phyloP scores from a whole-genome alignment of 2,329 filamentous ascomycete genomes.

The Trichothecium roseum region DNA sequence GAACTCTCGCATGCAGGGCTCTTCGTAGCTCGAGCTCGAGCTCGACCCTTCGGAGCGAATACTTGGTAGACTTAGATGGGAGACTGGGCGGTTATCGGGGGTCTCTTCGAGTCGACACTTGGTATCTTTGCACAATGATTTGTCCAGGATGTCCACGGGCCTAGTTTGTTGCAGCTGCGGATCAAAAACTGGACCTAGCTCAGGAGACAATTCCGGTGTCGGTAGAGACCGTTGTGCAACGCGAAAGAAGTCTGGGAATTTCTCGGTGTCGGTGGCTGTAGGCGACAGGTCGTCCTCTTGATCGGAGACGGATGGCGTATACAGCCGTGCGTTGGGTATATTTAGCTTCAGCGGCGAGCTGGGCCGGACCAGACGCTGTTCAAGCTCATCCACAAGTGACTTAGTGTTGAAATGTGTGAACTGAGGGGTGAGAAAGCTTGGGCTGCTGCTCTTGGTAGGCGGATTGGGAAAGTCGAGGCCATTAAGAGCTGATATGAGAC shows the following conservation, averaged over 20 bases:
- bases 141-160: slow-evolving; percentile 17
- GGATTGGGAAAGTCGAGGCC: slow-evolving; percentile 27
- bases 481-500: slow-evolving; percentile 17
- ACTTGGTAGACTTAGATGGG: not conserved
- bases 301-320: slow-evolving; percentile 24
- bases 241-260: slow-evolving; percentile 15
- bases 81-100: slow-evolving; percentile 10
- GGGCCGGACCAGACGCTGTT: slow-evolving; percentile 14
- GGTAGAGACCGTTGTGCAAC: slow-evolving; percentile 11
- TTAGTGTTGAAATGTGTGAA: slow-evolving; percentile 12
- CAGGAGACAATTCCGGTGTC: slow-evolving; percentile 23
- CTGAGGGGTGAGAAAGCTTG: slow-evolving; percentile 8
- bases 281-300: slow-evolving; percentile 16
- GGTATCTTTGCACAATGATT: slow-evolving; percentile 14
- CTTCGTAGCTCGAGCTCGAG: slow-evolving; percentile 28
- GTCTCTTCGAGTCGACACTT: slow-evolving; percentile 14
- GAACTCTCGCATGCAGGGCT: slow-evolving; percentile 44
- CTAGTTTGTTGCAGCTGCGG: slow-evolving; percentile 15
- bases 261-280: slow-evolving; percentile 12
- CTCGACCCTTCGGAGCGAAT: slow-evolving; percentile 11
- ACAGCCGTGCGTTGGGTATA: slow-evolving; percentile 11
- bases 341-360: slow-evolving; percentile 13
- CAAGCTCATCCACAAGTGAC: slow-evolving; percentile 11
- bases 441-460: slow-evolving; percentile 12
- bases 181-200: slow-evolving; percentile 16